A percentile compares a stretch with the other conserved stretches of the same genome.
Evolutionary conservation across 768 basidiomycete genomes (phyloP).

Genomic region (Strobilomyces dryophilus): DNA sequence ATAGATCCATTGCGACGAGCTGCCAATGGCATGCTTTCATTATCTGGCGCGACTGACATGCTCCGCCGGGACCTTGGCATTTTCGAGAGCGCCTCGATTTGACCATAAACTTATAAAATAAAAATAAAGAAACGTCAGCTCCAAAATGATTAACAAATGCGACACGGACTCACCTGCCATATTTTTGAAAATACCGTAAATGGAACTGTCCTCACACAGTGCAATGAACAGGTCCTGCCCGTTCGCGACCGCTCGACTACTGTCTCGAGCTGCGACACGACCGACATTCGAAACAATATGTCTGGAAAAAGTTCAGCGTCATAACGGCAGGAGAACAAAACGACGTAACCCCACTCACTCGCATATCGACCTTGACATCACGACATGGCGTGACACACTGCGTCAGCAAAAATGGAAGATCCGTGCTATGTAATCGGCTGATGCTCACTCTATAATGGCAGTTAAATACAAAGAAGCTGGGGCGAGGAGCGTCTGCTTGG

Average conservation of each 20-base stretch:
- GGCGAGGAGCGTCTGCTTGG: conserved; percentile 54
- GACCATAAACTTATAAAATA: conserved; percentile 58
- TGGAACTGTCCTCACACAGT: conserved; percentile 83
- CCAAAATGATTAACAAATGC: conserved; percentile 17
- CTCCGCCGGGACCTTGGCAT: conserved; percentile 55
- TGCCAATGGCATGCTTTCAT: conserved; percentile 44
- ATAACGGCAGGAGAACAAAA: neutral
- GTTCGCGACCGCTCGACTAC: conserved; percentile 70
- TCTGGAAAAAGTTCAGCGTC: conserved; percentile 36
- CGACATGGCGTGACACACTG: conserved; percentile 12
- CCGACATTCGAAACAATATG: conserved; percentile 83
- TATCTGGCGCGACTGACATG: conserved; percentile 65
- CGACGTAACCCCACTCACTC: conserved; percentile 53
- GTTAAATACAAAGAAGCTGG: conserved; percentile 89
- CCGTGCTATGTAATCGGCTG: conserved; percentile 13
- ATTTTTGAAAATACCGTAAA: conserved; percentile 79
- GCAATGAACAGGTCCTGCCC: conserved; percentile 82
- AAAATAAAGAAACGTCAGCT: conserved; percentile 16
- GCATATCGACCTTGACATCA: conserved; percentile 66
- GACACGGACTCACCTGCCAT: conserved; percentile 65
- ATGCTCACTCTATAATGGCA: conserved; percentile 85
- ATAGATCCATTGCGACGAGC: conserved; percentile 23
- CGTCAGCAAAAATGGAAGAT: conserved; percentile 25
- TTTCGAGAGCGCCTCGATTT: conserved; percentile 68
- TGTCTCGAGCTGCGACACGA: conserved; percentile 81